Evolutionary conservation across 2,329 filamentous ascomycete genomes (phyloP).

Genomic region (Colletotrichum costaricense): DNA sequence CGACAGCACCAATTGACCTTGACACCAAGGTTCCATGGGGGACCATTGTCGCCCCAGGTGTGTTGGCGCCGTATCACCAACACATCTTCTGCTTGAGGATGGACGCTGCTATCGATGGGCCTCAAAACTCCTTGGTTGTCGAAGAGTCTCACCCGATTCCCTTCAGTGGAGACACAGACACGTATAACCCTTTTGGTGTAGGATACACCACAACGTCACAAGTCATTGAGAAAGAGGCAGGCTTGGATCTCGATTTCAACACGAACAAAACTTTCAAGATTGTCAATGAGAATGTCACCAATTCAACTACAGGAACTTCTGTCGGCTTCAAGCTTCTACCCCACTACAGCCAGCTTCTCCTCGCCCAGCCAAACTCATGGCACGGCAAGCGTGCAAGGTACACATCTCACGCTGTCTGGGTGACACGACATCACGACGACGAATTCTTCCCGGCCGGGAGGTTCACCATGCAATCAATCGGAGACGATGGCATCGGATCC

Average conservation of each 20-base stretch:
- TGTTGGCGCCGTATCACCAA: slow-evolving; percentile 75
- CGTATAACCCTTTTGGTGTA: slow-evolving; percentile 63
- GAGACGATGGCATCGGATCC: slow-evolving; percentile 52
- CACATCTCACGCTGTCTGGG: slow-evolving; percentile 56
- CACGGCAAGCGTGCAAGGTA: slow-evolving; percentile 56
- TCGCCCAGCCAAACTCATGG: slow-evolving; percentile 52
- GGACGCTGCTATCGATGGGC: slow-evolving; percentile 73
- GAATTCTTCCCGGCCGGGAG: slow-evolving; percentile 56
- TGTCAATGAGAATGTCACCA: slow-evolving; percentile 55
- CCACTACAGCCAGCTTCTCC: slow-evolving; percentile 57
- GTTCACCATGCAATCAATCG: slow-evolving; percentile 60
- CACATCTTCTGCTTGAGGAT: slow-evolving; percentile 75
- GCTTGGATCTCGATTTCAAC: slow-evolving; percentile 61
- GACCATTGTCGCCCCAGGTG: slow-evolving; percentile 72
- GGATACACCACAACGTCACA: slow-evolving; percentile 56
- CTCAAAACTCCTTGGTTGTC: slow-evolving; percentile 62
- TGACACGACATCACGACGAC: slow-evolving; percentile 55
- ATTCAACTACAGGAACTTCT: slow-evolving; percentile 55
- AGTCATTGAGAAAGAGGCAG: slow-evolving; percentile 54
- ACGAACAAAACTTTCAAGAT: slow-evolving; percentile 62
- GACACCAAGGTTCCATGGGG: slow-evolving; percentile 67
- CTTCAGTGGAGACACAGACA: slow-evolving; percentile 38
- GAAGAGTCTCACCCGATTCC: slow-evolving; percentile 57
- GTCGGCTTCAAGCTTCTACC: slow-evolving; percentile 60
- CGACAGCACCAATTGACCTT: slow-evolving; percentile 58